phyloP scores from a whole-genome alignment of 306 rosid genomes.

The Oxytropis ochrocephala region DNA sequence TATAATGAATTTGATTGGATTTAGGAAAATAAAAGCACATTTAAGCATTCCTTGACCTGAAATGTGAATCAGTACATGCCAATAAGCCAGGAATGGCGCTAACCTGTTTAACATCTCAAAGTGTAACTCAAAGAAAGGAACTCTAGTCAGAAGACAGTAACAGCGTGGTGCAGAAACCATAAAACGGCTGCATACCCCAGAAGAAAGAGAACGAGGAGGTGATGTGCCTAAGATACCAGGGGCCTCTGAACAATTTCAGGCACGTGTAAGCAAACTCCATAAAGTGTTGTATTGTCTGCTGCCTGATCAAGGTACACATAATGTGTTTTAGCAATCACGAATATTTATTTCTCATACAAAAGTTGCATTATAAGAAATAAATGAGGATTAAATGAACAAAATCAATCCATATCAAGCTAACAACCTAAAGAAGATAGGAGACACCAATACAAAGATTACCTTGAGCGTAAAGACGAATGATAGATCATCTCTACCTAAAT shows the following conservation, averaged over 20 bases:
- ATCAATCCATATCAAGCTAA: constrained; percentile 1
- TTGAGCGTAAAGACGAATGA: constrained; percentile 83
- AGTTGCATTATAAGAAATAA: neutral
- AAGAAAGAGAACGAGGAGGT: constrained; percentile 47
- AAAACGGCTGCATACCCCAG: constrained; percentile 62
- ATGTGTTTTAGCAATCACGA: constrained; percentile 32
- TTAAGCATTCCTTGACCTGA: neutral
- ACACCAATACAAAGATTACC: constrained; percentile 37
- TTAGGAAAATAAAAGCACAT: neutral
- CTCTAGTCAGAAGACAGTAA: constrained; percentile 80
- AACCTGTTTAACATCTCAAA: constrained; percentile 94
- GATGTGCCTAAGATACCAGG: constrained; percentile 66
- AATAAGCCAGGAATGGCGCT: constrained; percentile 9
- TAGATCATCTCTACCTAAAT: constrained; percentile 81
- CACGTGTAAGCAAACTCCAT: constrained; percentile 94
- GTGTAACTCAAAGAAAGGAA: constrained; percentile 90
- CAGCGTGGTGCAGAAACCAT: constrained; percentile 97
- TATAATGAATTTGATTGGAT: constrained; percentile 21
- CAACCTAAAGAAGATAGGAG: neutral
- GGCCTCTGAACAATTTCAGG: constrained; percentile 95
- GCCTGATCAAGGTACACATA: constrained; percentile 53
- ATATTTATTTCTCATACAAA: constrained; percentile 6
- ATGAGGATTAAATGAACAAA: constrained; percentile 7
- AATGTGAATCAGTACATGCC: neutral
- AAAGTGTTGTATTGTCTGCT: constrained; percentile 73